Conservation (phyloP, 371 early-diverging fungal species). For the Capillidium rhysosporum region DNA sequence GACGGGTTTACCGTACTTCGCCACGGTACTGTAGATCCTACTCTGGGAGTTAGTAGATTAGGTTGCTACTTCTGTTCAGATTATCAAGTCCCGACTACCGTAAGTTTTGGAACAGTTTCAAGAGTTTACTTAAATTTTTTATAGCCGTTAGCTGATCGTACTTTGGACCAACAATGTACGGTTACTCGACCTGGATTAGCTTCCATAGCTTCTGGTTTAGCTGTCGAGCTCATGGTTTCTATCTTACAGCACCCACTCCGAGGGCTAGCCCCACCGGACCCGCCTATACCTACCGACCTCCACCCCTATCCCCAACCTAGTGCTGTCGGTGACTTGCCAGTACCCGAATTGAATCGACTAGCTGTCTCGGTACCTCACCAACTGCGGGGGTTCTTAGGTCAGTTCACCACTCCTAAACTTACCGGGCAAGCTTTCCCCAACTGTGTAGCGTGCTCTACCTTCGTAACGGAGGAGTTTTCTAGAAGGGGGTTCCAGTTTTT, state of each 20-base stretch:
- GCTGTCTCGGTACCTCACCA: conserved; percentile 56
- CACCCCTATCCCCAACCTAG: conserved; percentile 9
- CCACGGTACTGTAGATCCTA: conserved; percentile 37
- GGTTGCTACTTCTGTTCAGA: conserved; percentile 96
- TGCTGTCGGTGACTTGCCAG: no score
- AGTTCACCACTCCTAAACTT: conserved; percentile 65
- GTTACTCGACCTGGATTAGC: conserved; percentile 90
- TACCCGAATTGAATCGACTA: conserved; percentile 13
- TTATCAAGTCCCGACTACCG: conserved; percentile 82
- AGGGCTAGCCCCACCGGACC: conserved; percentile 15
- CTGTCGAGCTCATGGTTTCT: conserved; percentile 80
- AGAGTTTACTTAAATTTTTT: background rate
- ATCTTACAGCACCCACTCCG: conserved; percentile 64
- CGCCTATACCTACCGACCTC: background rate
- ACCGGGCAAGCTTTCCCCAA: conserved; percentile 66
- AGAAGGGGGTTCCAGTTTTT: conserved; percentile 46
- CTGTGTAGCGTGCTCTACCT: conserved; percentile 80
- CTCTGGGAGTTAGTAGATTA: conserved; percentile 14
- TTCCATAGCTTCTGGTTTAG: conserved; percentile 61
- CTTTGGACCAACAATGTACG: conserved; percentile 93
- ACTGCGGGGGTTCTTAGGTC: conserved; percentile 73
- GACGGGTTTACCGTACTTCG: conserved; percentile 93
- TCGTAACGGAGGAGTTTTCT: conserved; percentile 39
- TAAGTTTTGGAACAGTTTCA: conserved; percentile 16
- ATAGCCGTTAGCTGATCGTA: conserved; percentile 76